Evolutionary conservation across 2,329 filamentous ascomycete genomes (phyloP), one percentile per base, ranked within the genome.

Genomic region (Ceratocystis cubensis): DNA sequence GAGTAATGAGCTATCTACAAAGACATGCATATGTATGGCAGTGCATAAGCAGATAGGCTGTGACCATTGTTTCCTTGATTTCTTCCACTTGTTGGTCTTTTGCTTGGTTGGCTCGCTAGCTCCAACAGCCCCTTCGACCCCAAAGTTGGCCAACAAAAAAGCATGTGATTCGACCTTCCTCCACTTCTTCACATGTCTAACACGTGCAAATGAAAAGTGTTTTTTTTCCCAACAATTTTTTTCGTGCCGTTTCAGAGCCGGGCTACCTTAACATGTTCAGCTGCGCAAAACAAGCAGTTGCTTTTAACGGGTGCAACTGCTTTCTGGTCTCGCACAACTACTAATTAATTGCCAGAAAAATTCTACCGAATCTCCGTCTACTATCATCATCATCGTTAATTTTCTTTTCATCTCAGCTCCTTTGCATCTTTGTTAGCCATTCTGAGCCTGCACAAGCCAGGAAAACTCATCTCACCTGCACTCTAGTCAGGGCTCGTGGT

Each of bases 181-280:
- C 44, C 56, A 48, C 56, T 57, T 63, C 66, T 67, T 67, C 63
- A 46, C 46, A 50, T 48, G 46, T 61, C 53, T 66, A 61, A 66
- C 67, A 68, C 61, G 67, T 68, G 67, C 61, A 68, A 68, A 66
- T 59, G 46, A 30, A 22, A 50, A n/a, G 44, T 59, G 25, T 17
- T 48, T 61, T 46, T 62, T 68, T 65, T 68, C 67, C 67, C 67
- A 68, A 68, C 67, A 68, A 57, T 48, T 68, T 68, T 68, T 68
- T 65, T 59, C 48, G 46, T 22, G 17, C 25, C 33, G 64, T 25
- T 28, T 28, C 5, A 44, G 59, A 62, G 59, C 33, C 59, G 41
- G 33, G 15, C 22, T 7, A 7, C 50, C 17, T 59, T 20, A 59
- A 28, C n/a, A 20, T 28, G 48, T 37, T 59, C 56, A 59, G 56